Conservation (phyloP, 352 stramenopile genomes). For the Blastocystis sp. region DNA sequence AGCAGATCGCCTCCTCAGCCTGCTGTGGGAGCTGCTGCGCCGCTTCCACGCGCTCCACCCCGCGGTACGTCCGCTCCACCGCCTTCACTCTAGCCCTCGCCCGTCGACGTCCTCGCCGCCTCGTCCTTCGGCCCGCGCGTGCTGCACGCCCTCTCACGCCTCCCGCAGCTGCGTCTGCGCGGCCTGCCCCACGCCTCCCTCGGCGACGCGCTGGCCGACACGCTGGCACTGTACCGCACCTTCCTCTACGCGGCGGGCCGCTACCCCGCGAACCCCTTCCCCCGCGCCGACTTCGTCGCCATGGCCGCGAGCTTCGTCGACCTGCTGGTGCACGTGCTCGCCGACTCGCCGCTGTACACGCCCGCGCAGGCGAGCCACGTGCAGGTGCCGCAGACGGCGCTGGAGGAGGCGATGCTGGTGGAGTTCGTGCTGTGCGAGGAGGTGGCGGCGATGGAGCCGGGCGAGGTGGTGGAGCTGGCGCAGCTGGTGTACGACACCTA, state of each 20-base stretch:
- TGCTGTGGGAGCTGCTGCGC: slow-evolving; percentile 1
- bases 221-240: neutral
- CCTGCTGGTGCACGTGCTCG: neutral
- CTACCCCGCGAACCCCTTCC: neutral
- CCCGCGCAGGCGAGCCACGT: neutral
- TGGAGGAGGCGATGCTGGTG: slow-evolving; percentile 26
- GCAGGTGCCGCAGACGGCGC: slow-evolving; percentile 1
- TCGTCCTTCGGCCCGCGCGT: neutral
- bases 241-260: neutral
- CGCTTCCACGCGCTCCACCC: neutral
- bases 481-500: slow-evolving; percentile 18
- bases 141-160: neutral
- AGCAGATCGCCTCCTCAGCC: neutral
- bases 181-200: neutral
- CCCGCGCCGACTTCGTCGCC: neutral
- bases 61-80: neutral
- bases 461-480: neutral
- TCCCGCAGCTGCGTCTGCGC: neutral
- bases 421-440: neutral
- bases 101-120: neutral
- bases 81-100: neutral
- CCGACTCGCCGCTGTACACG: neutral
- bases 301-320: neutral
- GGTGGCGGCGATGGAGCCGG: neutral
- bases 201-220: neutral